phyloP scores from a whole-genome alignment of 108 stramenopile species.

The Fragilaria radians region DNA sequence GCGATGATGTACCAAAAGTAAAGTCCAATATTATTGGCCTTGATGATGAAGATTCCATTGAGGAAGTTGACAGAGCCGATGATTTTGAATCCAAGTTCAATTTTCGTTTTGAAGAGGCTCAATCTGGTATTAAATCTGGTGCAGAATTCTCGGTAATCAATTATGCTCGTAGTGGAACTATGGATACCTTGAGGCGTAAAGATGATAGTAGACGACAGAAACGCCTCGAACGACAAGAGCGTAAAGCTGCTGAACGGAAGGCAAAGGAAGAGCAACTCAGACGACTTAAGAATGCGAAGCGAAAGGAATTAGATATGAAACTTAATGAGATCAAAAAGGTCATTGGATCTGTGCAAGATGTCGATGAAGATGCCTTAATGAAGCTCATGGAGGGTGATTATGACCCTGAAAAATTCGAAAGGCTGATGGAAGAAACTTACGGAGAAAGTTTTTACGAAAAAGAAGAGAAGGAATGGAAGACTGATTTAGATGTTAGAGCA shows the following conservation, averaged over 20 bases:
- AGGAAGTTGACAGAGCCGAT: conserved; percentile 88
- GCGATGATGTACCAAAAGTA: conserved; percentile 6
- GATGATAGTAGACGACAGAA: conserved; percentile 90
- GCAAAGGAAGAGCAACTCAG: conserved; percentile 91
- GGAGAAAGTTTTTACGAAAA: conserved; percentile 92
- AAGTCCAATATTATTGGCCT: conserved; percentile 15
- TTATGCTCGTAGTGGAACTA: conserved; percentile 66
- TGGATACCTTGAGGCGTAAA: conserved; percentile 79
- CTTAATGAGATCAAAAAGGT: conserved; percentile 78
- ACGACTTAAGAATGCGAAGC: conserved; percentile 94
- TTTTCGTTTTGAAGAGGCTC: conserved; percentile 96
- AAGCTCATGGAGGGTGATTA: conserved; percentile 93
- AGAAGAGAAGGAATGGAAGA: conserved; percentile 83
- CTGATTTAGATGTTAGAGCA: conserved; percentile 60
- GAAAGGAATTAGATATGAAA: conserved; percentile 81
- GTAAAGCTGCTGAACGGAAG: conserved; percentile 91
- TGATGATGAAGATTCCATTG: conserved; percentile 79
- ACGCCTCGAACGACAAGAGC: conserved; percentile 78
- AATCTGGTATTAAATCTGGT: conserved; percentile 40
- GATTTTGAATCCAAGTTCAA: conserved; percentile 98
- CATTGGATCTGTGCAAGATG: conserved; percentile 45
- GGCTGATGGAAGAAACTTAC: conserved; percentile 80
- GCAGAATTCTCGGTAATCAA: conserved; percentile 59
- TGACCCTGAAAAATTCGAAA: conserved; percentile 91
- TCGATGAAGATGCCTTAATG: conserved; percentile 70